Evolutionary conservation across 2,329 filamentous ascomycete genomes (phyloP).

Genomic region (Sarocladium oryzae): DNA sequence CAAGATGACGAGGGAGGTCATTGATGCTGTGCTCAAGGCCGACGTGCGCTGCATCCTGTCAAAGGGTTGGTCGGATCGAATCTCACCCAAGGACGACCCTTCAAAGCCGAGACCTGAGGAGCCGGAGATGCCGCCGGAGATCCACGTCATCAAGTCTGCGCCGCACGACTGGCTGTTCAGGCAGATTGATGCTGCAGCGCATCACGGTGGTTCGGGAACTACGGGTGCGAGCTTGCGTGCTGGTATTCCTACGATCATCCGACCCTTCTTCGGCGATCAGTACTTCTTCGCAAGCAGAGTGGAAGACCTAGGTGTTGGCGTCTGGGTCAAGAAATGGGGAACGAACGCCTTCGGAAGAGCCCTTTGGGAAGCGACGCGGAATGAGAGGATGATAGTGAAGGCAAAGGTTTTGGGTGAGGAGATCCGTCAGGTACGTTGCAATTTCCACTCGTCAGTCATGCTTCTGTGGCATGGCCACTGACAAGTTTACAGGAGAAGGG

Average conservation of each 20-base stretch:
- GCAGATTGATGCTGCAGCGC: conserved; percentile 88
- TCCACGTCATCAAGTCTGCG: conserved; percentile 80
- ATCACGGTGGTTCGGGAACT: conserved; percentile 91
- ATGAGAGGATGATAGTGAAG: conserved; percentile 84
- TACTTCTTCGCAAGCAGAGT: conserved; percentile 90
- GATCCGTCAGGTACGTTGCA: conserved; percentile 67
- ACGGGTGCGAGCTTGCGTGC: conserved; percentile 89
- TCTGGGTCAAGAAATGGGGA: conserved; percentile 83
- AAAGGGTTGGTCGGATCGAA: conserved; percentile 92
- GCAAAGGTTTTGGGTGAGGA: conserved; percentile 75
- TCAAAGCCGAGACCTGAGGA: conserved; percentile 49
- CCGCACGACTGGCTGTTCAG: conserved; percentile 96
- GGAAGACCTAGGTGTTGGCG: conserved; percentile 87
- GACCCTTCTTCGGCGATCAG: conserved; percentile 96
- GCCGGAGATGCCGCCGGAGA: conserved; percentile 67
- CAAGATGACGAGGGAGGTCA: conserved; percentile 85
- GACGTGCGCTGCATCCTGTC: conserved; percentile 92
- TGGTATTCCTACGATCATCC: conserved; percentile 88
- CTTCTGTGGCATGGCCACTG: no score
- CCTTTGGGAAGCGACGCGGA: conserved; percentile 86
- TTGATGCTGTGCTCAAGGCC: conserved; percentile 83
- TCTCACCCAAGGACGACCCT: conserved; percentile 26
- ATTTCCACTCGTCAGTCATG: not conserved
- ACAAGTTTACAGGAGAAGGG: conserved; percentile 65
- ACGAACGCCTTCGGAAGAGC: conserved; percentile 79